Base-by-base conservation (phyloP, 1,284 basidiomycete species). In the Heterobasidion irregulare region DNA sequence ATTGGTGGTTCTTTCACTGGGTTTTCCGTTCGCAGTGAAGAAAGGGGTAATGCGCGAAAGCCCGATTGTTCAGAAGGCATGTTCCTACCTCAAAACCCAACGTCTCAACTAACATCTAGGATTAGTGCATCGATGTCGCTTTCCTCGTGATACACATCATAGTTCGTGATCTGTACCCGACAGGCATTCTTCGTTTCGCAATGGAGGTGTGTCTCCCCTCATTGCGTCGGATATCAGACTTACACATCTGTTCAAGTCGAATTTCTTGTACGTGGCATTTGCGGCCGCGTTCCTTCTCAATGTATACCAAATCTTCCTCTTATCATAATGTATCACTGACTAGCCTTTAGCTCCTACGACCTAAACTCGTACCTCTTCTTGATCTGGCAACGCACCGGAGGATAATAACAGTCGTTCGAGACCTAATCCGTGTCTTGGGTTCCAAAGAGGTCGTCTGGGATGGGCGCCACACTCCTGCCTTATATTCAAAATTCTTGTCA, bases 231-330 rank as follows among this genome's bases (percentile, higher is more conserved):
- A 47, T 65, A 65, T 55, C 61, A 68, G 18, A 38, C 18, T 9
- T n/a, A 34, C 2, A 62, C 57, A 4, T 45, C 50, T 32, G 44
- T 13, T 47, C 9, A 50, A 66, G 59, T 62, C 62, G 1, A 59
- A 76, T 58, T 80, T 79, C 59, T 67, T 80, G 10, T 78, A 76
- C 60, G 75, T 83, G 34, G 72, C 82, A 6, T 86, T 83, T 63
- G 81, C 83, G 3, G 78, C 81, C 16, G 81, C 79, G 2, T 82
- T 80, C 63, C 63, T 83, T 15, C 69, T 82, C 45, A 80, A 82
- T 63, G 81, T 82, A 60, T 59, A 75, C 64, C 26, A 7, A 50
- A 34, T 6, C 33, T 16, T 15, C 51, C 10, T 32, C 44, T 46
- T 55, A 15, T 3, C 33, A 46, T 48, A 8, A 43, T 34, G 48